Evolutionary conservation across 2,329 filamentous ascomycete genomes (phyloP).

Genomic region (Alternaria atra): DNA sequence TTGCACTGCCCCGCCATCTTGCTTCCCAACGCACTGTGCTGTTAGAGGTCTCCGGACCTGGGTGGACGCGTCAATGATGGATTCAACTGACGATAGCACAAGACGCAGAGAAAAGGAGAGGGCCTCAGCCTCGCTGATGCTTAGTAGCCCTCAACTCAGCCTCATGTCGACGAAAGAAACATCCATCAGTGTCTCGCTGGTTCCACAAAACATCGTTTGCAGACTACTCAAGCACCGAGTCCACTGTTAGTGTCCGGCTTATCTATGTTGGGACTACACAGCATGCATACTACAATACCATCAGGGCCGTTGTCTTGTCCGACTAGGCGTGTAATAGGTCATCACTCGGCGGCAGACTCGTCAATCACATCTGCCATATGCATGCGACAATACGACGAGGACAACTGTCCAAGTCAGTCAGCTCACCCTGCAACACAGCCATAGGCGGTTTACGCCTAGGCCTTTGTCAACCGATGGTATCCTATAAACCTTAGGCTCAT

Average conservation of each 20-base stretch:
- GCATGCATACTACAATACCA: conserved; percentile 9
- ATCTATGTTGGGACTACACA: conserved; percentile 15
- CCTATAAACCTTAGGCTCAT: background rate
- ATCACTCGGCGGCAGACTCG: conserved; percentile 5
- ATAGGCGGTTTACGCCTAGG: conserved; percentile 11
- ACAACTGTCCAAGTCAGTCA: background rate
- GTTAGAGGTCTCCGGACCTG: conserved; percentile 26
- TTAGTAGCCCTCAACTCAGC: conserved; percentile 33
- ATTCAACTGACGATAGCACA: conserved; percentile 15
- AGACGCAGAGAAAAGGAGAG: conserved; percentile 26
- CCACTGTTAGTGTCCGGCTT: conserved; percentile 22
- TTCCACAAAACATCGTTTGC: conserved; percentile 8
- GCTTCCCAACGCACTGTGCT: conserved; percentile 31
- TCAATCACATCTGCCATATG: conserved; percentile 5
- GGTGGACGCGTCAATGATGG: conserved; percentile 31
- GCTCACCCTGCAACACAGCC: conserved; percentile 14
- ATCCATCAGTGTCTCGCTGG: conserved; percentile 19
- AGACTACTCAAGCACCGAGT: conserved; percentile 1
- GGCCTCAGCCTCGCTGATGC: conserved; percentile 22
- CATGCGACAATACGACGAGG: background rate
- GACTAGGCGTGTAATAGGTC: conserved; percentile 19
- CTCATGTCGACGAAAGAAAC: conserved; percentile 24
- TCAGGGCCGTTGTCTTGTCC: conserved; percentile 11
- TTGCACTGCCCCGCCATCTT: conserved; percentile 41
- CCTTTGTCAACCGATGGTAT: conserved; percentile 4